Conservation (phyloP, 805 yeast genomes). For the Candida michaelii region DNA sequence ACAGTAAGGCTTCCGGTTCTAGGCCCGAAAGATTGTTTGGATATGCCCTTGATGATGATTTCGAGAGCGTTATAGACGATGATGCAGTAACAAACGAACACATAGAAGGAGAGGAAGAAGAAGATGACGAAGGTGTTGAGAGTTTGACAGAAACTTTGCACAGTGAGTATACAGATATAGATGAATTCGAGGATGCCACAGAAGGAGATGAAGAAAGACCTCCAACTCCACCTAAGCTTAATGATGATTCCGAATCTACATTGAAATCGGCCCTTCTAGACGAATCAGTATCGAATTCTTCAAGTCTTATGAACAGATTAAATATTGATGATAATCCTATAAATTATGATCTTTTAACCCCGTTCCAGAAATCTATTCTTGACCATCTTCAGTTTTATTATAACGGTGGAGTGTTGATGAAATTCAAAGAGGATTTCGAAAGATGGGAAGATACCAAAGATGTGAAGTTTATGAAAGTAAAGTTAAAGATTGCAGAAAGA, state of each 20-base stretch:
- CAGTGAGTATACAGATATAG: slow-evolving; percentile 3
- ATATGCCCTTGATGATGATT: slow-evolving; percentile 8
- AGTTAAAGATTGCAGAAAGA: slow-evolving; percentile 33
- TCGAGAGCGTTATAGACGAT: not conserved
- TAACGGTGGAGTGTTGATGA: slow-evolving; percentile 11
- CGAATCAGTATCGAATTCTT: slow-evolving; percentile 1
- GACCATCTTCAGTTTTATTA: slow-evolving; percentile 23
- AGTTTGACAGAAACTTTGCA: slow-evolving; percentile 4
- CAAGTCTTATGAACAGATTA: slow-evolving; percentile 9
- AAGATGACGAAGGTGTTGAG: slow-evolving; percentile 10
- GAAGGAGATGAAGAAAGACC: not conserved
- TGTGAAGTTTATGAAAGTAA: slow-evolving; percentile 17
- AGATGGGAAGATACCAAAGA: slow-evolving; percentile 10
- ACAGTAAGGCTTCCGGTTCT: not conserved
- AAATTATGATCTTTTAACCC: slow-evolving; percentile 7
- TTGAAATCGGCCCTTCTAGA: not conserved
- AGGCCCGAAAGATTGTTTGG: not conserved
- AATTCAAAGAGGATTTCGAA: slow-evolving; percentile 14
- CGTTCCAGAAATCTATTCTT: slow-evolving; percentile 20
- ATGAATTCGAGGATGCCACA: slow-evolving; percentile 6
- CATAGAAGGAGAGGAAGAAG: slow-evolving; percentile 6
- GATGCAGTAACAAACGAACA: too few relatives aligned
- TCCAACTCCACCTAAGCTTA: not conserved
- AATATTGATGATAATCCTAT: slow-evolving; percentile 10
- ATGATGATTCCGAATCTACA: not conserved